phyloP scores from a whole-genome alignment of 2,329 filamentous ascomycete species.

The Davidsoniella eucalypti region DNA sequence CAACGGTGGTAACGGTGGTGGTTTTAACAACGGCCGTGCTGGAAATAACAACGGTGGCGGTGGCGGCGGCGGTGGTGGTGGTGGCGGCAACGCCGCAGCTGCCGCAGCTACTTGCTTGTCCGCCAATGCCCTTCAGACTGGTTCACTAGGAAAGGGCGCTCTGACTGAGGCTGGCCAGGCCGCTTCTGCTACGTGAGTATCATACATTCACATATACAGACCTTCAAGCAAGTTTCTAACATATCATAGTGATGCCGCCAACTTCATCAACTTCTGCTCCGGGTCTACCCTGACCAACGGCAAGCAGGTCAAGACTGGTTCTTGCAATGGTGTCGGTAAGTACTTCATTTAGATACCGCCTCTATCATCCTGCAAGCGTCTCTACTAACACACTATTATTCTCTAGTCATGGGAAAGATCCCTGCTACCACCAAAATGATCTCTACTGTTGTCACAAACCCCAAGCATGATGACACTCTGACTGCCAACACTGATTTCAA shows the following conservation, averaged over 20 bases:
- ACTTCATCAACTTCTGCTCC: constrained; percentile 48
- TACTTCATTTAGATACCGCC: constrained; percentile 11
- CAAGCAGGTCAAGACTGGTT: constrained; percentile 37
- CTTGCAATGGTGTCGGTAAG: constrained; percentile 47
- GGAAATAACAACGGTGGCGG: constrained; percentile 12
- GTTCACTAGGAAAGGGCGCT: constrained; percentile 32
- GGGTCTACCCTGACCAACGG: constrained; percentile 43
- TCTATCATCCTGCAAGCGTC: not conserved
- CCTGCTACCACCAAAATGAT: constrained; percentile 39
- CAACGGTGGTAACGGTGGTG: constrained; percentile 13
- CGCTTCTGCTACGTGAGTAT: constrained; percentile 33
- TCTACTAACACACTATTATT: no score
- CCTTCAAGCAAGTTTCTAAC: constrained; percentile 14
- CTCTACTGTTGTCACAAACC: constrained; percentile 36
- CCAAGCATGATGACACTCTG: constrained; percentile 34
- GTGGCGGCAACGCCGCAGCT: constrained; percentile 15
- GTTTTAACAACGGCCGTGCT: constrained; percentile 11
- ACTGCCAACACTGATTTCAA: constrained; percentile 32
- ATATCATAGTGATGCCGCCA: constrained; percentile 32
- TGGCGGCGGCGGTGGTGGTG: constrained; percentile 14
- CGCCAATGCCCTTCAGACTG: constrained; percentile 30
- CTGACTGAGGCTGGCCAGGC: constrained; percentile 30
- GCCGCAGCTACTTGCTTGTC: constrained; percentile 23
- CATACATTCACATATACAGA: not conserved
- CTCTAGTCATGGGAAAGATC: constrained; percentile 41